These are phyloP conservation scores for Desmodesmus armatus DNA, from an alignment of 139 green algal species.

Conservation along the genomic window DNA sequence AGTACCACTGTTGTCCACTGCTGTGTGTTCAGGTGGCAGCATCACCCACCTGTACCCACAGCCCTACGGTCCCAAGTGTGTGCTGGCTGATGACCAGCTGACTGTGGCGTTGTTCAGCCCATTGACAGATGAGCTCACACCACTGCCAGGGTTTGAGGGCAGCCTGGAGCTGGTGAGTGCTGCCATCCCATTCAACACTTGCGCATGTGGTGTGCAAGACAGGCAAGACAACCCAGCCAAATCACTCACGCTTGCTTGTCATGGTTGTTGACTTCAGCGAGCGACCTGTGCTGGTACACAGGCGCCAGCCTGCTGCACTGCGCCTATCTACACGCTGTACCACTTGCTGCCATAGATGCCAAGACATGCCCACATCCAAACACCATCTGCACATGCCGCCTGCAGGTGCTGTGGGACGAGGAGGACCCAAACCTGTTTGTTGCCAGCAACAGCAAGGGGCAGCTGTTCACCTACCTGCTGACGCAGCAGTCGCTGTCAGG, in stretches of 20 bases:
- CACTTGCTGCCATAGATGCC: not conserved
- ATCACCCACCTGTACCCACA: conserved; percentile 69
- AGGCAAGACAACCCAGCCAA: no score
- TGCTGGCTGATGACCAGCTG: conserved; percentile 72
- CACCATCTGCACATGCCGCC: conserved; percentile 32
- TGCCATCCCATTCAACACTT: no score
- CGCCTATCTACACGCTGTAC: not conserved
- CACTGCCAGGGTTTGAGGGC: conserved; percentile 50
- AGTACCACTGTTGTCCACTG: not conserved
- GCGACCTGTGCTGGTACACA: no score
- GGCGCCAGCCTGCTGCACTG: not conserved
- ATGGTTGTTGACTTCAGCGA: no score
- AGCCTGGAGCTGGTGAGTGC: conserved; percentile 36
- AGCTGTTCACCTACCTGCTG: conserved; percentile 54
- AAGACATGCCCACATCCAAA: no score
- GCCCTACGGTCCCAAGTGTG: conserved; percentile 62
- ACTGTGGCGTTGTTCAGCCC: conserved; percentile 74
- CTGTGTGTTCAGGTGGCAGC: conserved; percentile 47
- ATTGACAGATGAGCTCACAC: conserved; percentile 71
- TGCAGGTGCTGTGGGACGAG: conserved; percentile 74
- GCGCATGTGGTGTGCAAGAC: no score
- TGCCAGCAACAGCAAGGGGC: conserved; percentile 49
- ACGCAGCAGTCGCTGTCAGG: conserved; percentile 61
- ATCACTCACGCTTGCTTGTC: no score
- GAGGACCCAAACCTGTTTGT: conserved; percentile 70